These are phyloP conservation scores for Colletotrichum lini DNA, from an alignment of 2,329 filamentous ascomycete species.

Conservation along the genomic window DNA sequence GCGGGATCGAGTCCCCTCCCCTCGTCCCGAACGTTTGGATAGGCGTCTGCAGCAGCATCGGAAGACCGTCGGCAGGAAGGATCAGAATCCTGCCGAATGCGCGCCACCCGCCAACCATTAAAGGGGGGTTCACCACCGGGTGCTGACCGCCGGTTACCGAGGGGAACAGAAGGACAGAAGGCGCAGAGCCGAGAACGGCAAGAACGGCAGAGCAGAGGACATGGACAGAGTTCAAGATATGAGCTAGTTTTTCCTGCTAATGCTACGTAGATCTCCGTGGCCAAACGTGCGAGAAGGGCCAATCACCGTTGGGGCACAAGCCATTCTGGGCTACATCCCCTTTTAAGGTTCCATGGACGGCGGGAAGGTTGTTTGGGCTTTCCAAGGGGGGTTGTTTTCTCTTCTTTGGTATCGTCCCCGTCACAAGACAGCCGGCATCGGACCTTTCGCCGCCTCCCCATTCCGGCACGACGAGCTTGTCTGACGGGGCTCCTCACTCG, in stretches of 20 bases:
- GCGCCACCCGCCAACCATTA: background rate
- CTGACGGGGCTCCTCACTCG: background rate
- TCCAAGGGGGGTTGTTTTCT: background rate
- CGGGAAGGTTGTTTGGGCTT: background rate
- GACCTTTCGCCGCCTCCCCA: background rate
- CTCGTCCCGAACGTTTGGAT: background rate
- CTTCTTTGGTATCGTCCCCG: background rate
- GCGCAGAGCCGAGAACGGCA: constrained; percentile 7
- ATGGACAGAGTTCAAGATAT: constrained; percentile 1
- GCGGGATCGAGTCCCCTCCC: background rate
- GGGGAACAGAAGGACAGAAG: too few species aligned
- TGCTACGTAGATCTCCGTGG: background rate
- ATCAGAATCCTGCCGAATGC: background rate
- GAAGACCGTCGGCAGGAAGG: background rate
- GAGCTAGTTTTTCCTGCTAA: background rate
- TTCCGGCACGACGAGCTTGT: background rate
- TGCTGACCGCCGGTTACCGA: constrained; percentile 5
- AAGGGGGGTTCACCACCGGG: background rate
- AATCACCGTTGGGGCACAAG: constrained; percentile 10
- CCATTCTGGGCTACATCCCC: constrained; percentile 19
- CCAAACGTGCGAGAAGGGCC: background rate
- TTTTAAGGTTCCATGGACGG: background rate
- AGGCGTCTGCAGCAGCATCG: background rate
- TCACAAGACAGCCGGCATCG: background rate
- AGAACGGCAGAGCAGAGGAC: background rate